Base-by-base conservation (phyloP, 169 alveolate genomes). In the Plasmodium knowlesi region DNA sequence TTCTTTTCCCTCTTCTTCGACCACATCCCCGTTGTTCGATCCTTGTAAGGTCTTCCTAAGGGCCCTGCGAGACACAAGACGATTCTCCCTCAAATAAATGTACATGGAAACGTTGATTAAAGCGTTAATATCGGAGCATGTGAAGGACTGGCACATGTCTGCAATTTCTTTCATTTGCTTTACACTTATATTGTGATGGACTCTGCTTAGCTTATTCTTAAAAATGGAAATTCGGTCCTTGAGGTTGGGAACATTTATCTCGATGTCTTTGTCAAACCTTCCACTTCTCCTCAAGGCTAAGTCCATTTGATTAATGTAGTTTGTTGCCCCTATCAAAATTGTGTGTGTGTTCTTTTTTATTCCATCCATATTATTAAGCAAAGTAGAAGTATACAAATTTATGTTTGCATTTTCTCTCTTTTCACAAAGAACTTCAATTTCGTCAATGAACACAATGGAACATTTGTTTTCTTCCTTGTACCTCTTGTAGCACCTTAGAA, bases 201-300 rank as follows among this genome's bases (percentile, higher is more conserved):
- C 92, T n/a, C 94, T 90, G 6, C 46, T 54, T 57, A 97, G 93
- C 43, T 95, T 74, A 4, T 92, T 54, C 84, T 94, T 96, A 46
- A 98, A 95, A 3, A 99, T 97, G 71, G 97, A 97, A 61, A 88
- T 89, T 84, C 99, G 97, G 54, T 98, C 99, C 39, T 93, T 92
- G 54, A 96, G 95, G 90, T 96, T 97, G 14, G 99, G 99, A n/a
- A 98, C 97, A 46, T 98, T 98, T 22, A 99, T 96, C 81, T 98
- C 97, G 16, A 99, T 96, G 82, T 98, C 99, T 50, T 98, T 96
- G 90, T 99, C 99, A 82, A 99, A 97, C 81, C 99, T 96, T 9
- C 99, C 99, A 14, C 99, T 98, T 92, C 99, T 95, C 85, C 99
- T 98, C 25, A 99, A 84, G 22, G 99, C 98, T 22, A 98, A 97